phyloP scores from a whole-genome alignment of 345 rosid species.

The Salix suchowensis region DNA sequence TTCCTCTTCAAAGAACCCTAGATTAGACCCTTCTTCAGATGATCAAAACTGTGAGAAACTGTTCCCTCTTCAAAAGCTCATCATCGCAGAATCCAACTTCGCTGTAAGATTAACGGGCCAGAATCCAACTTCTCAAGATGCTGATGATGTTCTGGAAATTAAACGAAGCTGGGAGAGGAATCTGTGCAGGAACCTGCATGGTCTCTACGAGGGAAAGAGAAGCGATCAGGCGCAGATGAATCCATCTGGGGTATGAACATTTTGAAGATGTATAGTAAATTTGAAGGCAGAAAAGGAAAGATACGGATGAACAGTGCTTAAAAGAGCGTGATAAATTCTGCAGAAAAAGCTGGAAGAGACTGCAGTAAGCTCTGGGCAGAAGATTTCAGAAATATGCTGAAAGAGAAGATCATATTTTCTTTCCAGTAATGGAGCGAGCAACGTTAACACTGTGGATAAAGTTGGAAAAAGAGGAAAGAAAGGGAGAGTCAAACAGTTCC shows the following conservation, averaged over 20 bases:
- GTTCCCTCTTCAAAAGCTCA: not conserved
- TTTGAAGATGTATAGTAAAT: not conserved
- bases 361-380: constrained; percentile 14
- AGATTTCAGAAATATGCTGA: constrained; percentile 15
- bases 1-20: not conserved
- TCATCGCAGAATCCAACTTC: too few relatives aligned
- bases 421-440: constrained; percentile 37
- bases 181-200: constrained; percentile 18
- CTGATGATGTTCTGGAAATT: not conserved
- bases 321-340: not conserved
- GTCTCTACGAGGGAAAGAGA: not conserved
- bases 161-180: constrained; percentile 1
- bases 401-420: constrained; percentile 39
- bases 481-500: constrained; percentile 13
- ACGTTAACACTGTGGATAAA: constrained; percentile 46
- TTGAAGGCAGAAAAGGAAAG: not conserved
- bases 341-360: constrained; percentile 17
- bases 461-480: constrained; percentile 16
- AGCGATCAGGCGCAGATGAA: not conserved
- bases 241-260: not conserved
- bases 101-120: not conserved
- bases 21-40: not conserved
- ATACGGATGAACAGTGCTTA: not conserved
- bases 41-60: not conserved
- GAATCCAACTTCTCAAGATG: not conserved